Evolutionary conservation across 306 rosid species (phyloP), one percentile per base, ranked within the genome.

Genomic region (Dalbergia cultrata): DNA sequence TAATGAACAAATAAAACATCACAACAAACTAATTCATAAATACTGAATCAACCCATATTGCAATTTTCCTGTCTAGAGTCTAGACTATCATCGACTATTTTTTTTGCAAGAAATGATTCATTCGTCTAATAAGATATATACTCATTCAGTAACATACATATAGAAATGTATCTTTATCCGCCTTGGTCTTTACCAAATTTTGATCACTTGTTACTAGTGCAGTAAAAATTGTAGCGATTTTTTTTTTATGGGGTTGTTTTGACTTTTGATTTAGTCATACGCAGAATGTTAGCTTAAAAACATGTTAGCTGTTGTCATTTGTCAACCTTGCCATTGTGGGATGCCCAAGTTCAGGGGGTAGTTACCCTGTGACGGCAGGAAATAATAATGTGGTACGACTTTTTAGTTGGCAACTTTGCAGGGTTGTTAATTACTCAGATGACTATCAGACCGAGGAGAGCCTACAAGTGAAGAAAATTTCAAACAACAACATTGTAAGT

Each of bases 221-320:
- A 21, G 21, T 62, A 37, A 56, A 65, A 31, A 4, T 12, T n/a
- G 54, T 16, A 34, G 50, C 17, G 9, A 37, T 56, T 34, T 34
- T 47, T 19, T 34, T 34, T 60, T 59, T 67, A 13, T 0, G 11
- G 69, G 13, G 39, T 31, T 2, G 57, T 37, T 74, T 56, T 81
- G 39, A 4, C 45, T 37, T 74, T 56, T 81, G 80, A 81, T 54
- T 43, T 43, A 33, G 80, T 74, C 84, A 3, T 10, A 39, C 52
- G 22, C 50, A 59, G 41, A 50, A 65, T 50, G 44, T 4, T 52
- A 22, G 31, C 6, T 66, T 66, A 19, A 26, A 70, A 50, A 9
- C 3, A 65, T 65, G 70, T 35, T 16, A 35, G 3, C 4, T 8
- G 11, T 12, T 0, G 34, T 67, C 44, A 10, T 4, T 37, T 4